These are phyloP conservation scores for Papiliotrema laurentii DNA, from an alignment of 1,284 basidiomycete species.

Conservation along the genomic window DNA sequence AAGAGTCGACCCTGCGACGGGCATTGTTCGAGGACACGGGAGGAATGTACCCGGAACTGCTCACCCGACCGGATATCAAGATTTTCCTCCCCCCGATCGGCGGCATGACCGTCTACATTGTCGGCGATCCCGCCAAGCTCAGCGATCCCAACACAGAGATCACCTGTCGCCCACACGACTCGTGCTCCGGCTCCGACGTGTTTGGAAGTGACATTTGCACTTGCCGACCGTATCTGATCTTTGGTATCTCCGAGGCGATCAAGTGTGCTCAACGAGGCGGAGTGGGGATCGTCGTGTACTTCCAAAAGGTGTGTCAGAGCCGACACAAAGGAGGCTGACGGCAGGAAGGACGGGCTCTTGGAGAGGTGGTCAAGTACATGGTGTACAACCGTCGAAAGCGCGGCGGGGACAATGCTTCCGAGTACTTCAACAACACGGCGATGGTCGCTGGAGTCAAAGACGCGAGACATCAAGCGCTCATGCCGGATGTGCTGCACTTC, in stretches of 20 bases:
- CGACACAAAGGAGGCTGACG: slow-evolving; percentile 59
- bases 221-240: slow-evolving; percentile 83
- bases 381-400: slow-evolving; percentile 95
- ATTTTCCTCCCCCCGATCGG: slow-evolving; percentile 94
- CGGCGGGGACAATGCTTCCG: slow-evolving; percentile 83
- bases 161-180: slow-evolving; percentile 89
- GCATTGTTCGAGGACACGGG: slow-evolving; percentile 88
- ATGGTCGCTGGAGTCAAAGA: slow-evolving; percentile 92
- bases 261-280: slow-evolving; percentile 80
- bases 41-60: slow-evolving; percentile 93
- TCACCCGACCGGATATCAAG: slow-evolving; percentile 84
- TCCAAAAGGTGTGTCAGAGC: slow-evolving; percentile 65
- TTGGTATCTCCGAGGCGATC: slow-evolving; percentile 90
- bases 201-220: slow-evolving; percentile 88
- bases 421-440: slow-evolving; percentile 92
- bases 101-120: slow-evolving; percentile 87
- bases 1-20: slow-evolving; percentile 76
- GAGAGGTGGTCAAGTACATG: slow-evolving; percentile 88
- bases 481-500: slow-evolving; percentile 95
- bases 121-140: slow-evolving; percentile 75
- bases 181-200: slow-evolving; percentile 61
- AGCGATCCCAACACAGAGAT: slow-evolving; percentile 76
- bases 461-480: slow-evolving; percentile 90
- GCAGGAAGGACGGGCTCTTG: slow-evolving; percentile 67
- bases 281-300: slow-evolving; percentile 88